Conservation (phyloP, 2,329 filamentous ascomycete genomes). For the Raffaelea albimanens region DNA sequence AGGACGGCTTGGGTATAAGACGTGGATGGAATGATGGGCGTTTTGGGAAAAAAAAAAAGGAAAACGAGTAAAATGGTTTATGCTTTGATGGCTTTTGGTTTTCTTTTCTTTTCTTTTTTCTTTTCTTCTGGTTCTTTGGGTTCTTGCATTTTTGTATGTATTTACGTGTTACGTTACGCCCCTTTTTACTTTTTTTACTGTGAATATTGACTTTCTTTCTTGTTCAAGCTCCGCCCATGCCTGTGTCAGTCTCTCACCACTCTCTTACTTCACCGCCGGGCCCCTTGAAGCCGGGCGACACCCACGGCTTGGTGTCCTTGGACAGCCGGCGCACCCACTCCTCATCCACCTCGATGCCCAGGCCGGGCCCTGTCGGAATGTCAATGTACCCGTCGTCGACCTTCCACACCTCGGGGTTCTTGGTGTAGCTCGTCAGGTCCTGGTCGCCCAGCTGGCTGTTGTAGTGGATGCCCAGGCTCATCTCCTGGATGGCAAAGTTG, state of each 20-base stretch:
- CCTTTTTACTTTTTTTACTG: neutral
- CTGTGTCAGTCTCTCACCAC: conserved; percentile 31
- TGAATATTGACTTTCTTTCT: conserved; percentile 14
- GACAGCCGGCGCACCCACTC: conserved; percentile 46
- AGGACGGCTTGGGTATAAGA: too few species aligned
- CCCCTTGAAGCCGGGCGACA: conserved; percentile 46
- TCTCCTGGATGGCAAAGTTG: conserved; percentile 60
- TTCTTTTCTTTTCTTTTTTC: too few species aligned
- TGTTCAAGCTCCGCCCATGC: neutral
- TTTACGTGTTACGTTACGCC: neutral
- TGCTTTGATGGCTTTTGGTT: too few species aligned
- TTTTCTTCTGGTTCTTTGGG: neutral
- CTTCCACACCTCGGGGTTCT: conserved; percentile 43
- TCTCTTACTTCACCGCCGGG: conserved; percentile 49
- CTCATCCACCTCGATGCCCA: conserved; percentile 58
- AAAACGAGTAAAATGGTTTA: too few species aligned
- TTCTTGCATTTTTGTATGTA: neutral
- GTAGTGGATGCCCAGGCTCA: conserved; percentile 63
- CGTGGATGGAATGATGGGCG: too few species aligned
- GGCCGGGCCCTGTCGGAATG: conserved; percentile 20
- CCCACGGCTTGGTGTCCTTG: conserved; percentile 41
- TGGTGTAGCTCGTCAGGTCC: conserved; percentile 52
- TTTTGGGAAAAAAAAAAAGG: too few species aligned
- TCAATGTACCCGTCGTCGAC: neutral
- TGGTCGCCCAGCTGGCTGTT: conserved; percentile 41